phyloP scores from a whole-genome alignment of 768 basidiomycete species.

The Leccinum disarticulatum region DNA sequence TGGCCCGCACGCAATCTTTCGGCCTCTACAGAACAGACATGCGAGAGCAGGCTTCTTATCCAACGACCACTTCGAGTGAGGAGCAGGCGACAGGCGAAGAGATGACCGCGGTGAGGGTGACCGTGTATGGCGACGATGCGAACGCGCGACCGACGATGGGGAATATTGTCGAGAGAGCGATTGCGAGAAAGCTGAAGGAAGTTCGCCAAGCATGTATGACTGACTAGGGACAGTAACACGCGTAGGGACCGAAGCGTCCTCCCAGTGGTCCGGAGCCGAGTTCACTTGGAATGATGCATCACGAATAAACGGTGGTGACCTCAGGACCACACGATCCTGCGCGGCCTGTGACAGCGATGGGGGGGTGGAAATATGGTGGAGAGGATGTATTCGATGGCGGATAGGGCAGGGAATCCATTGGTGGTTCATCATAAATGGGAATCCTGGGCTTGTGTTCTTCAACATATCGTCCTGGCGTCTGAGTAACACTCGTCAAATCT shows the following conservation, averaged over 20 bases:
- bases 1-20: slow-evolving; percentile 70
- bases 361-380: slow-evolving; percentile 19
- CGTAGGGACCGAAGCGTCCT: slow-evolving; percentile 11
- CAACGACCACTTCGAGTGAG: slow-evolving; percentile 25
- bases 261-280: slow-evolving; percentile 23
- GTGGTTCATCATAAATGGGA: slow-evolving; percentile 20
- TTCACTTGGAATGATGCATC: slow-evolving; percentile 10
- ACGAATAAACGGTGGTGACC: slow-evolving; percentile 16
- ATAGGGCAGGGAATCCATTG: slow-evolving; percentile 34
- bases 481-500: background rate
- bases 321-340: slow-evolving; percentile 16
- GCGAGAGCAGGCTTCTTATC: slow-evolving; percentile 62
- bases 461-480: slow-evolving; percentile 4
- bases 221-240: slow-evolving; percentile 12
- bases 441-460: slow-evolving; percentile 16
- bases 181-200: slow-evolving; percentile 11
- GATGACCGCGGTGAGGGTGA: slow-evolving; percentile 28
- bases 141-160: slow-evolving; percentile 18
- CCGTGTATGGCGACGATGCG: slow-evolving; percentile 23
- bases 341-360: slow-evolving; percentile 7
- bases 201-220: slow-evolving; percentile 22
- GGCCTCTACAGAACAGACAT: slow-evolving; percentile 63
- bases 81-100: slow-evolving; percentile 22
- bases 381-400: slow-evolving; percentile 26
- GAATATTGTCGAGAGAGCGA: slow-evolving; percentile 14